Evolutionary conservation across 164 flowering plant genomes (phyloP).

Genomic region (Tetrastigma voinierianum): DNA sequence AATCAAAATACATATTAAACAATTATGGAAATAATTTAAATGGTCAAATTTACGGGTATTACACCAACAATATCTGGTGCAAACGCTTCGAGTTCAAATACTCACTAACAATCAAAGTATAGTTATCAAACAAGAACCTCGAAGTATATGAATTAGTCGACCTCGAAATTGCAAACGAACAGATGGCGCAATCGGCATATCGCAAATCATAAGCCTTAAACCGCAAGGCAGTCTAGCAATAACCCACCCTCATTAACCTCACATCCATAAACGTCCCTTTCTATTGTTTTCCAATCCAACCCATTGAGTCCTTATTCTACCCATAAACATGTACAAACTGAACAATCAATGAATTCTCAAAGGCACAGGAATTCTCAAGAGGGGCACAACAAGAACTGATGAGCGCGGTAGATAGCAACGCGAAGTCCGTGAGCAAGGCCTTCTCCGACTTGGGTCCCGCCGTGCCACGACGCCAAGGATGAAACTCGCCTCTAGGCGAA

Average conservation of each 20-base stretch:
- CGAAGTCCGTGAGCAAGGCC: conserved; percentile 74
- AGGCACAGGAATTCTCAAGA: conserved; percentile 83
- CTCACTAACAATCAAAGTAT: conserved; percentile 91
- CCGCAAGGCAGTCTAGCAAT: conserved; percentile 69
- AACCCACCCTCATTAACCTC: conserved; percentile 64
- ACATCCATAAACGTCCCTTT: conserved; percentile 82
- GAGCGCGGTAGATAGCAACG: conserved; percentile 89
- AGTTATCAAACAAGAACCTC: conserved; percentile 91
- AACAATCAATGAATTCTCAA: conserved; percentile 66
- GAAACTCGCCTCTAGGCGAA: conserved; percentile 91
- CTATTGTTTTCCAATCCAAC: conserved; percentile 67
- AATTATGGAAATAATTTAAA: too few relatives aligned
- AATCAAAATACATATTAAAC: too few relatives aligned
- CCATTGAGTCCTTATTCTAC: conserved; percentile 40
- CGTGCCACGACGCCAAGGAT: conserved; percentile 81
- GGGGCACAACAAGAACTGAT: conserved; percentile 82
- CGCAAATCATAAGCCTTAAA: conserved; percentile 62
- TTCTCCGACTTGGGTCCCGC: conserved; percentile 80
- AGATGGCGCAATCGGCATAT: conserved; percentile 82
- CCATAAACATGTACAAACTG: conserved; percentile 77
- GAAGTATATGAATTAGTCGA: conserved; percentile 77
- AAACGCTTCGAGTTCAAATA: conserved; percentile 88
- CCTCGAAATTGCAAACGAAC: too few relatives aligned
- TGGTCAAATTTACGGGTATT: too few relatives aligned
- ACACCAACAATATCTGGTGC: too few relatives aligned